Evolutionary conservation across 306 rosid genomes (phyloP).

Genomic region (Fragaria ananassa): DNA sequence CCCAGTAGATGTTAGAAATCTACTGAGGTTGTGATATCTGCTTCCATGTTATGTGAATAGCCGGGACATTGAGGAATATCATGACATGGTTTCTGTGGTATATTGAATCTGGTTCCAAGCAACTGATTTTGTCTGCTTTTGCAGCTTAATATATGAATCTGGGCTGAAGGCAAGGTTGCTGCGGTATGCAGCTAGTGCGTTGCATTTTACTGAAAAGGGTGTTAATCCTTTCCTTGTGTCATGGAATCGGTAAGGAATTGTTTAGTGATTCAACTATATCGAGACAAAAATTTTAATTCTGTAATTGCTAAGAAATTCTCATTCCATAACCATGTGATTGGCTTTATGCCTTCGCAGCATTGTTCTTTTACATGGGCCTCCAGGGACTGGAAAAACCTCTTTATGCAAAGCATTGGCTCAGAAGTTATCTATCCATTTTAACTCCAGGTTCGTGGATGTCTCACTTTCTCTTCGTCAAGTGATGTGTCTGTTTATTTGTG

Average conservation of each 20-base stretch:
- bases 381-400: conserved; percentile 94
- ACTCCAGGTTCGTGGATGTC: conserved; percentile 54
- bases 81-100: conserved; percentile 6
- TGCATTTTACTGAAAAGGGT: conserved; percentile 89
- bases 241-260: conserved; percentile 78
- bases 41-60: background rate
- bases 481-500: background rate
- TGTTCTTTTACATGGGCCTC: conserved; percentile 92
- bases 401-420: conserved; percentile 96
- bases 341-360: conserved; percentile 50
- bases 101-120: background rate
- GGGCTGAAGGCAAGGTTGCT: conserved; percentile 90
- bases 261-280: conserved; percentile 1
- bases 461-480: background rate
- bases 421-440: conserved; percentile 78
- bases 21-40: conserved; percentile 4
- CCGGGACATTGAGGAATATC: background rate
- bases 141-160: conserved; percentile 86
- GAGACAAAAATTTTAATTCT: background rate
- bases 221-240: conserved; percentile 91
- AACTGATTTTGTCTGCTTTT: conserved; percentile 21
- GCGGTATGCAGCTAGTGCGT: conserved; percentile 85
- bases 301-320: background rate
- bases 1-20: conserved; percentile 18
- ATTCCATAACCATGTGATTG: conserved; percentile 9